Percentiles rank a stretch among this genome's conserved stretches.
Evolutionary conservation across 768 basidiomycete genomes (phyloP).

Genomic region (Kwoniella shandongensis): DNA sequence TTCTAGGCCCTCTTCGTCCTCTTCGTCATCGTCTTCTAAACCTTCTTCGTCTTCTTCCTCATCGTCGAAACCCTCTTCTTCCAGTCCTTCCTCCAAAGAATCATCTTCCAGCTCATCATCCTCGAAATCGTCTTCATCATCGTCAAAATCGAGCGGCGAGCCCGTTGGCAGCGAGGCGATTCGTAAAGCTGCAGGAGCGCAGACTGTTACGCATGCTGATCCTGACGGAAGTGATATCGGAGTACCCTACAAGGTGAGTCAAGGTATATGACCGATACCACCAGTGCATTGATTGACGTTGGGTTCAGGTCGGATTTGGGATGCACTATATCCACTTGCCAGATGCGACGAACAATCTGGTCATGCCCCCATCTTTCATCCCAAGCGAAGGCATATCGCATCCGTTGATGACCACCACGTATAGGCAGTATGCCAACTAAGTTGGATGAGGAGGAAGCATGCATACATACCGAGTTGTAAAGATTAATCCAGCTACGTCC

Average conservation of each 20-base stretch:
- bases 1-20: conserved; percentile 1
- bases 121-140: conserved; percentile 8
- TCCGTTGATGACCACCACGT: conserved; percentile 41
- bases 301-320: conserved; percentile 34
- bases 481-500: too few relatives aligned
- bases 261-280: neutral
- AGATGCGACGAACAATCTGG: conserved; percentile 22
- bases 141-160: conserved; percentile 1
- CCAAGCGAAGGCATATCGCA: conserved; percentile 41
- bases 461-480: too few relatives aligned
- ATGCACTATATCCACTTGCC: conserved; percentile 46
- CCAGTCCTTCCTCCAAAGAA: conserved; percentile 13
- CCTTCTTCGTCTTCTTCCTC: conserved; percentile 11
- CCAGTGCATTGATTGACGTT: neutral
- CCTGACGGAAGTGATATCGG: conserved; percentile 16
- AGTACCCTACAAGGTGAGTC: conserved; percentile 28
- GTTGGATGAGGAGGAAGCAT: neutral
- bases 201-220: conserved; percentile 28
- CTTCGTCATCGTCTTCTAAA: conserved; percentile 11
- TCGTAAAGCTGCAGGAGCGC: conserved; percentile 30
- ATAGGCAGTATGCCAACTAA: conserved; percentile 30
- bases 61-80: conserved; percentile 10
- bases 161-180: conserved; percentile 26
- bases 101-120: conserved; percentile 11
- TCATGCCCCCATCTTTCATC: conserved; percentile 14